Evolutionary conservation across 2,329 filamentous ascomycete species (phyloP), one percentile per base, ranked within the genome.

Genomic region (Clonostachys sp.): DNA sequence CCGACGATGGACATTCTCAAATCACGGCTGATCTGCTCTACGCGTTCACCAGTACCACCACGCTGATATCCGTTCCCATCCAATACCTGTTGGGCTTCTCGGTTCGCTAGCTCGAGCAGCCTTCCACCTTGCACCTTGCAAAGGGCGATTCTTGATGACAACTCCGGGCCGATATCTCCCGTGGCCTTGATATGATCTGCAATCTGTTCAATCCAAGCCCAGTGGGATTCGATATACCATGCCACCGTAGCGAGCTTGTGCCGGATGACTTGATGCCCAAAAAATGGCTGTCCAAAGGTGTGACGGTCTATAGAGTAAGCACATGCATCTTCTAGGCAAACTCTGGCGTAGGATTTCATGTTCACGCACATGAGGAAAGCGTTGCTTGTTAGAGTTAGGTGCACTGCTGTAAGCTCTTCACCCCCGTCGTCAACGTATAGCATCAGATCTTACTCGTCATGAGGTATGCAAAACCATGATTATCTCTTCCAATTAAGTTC

Each of bases 301-400:
- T 91, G 75, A 44, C 89, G 84, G 69, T 95, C 90, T 71, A 92
- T 89, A 34, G 84, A 77, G 90, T 90, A 96, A 65, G 94, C 94
- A 53, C 95, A 71, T 57, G 84, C 92, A 62, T 95, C 89, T 64
- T 95, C 89, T 12, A 89, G 83, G 13, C 92, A 79, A 2, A 78
- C 77, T 51, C 88, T 79, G 46, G 76, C 81, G 66, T 78, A 75
- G 45, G 87, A 83, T 50, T 85, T 75, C 4, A 84, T 81, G 45
- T 71, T 81, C 55, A 72, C 70, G 48, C 75, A 73, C 86, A 91
- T 89, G 68, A 79, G 85, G 77, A 86, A 86, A 90, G 33, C 87
- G 79, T 71, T 91, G 88, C 68, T 94, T 87, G 74, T 94, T 94
- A 72, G 95, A 95, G 71, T 95, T 30, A 30, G 7, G 24, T 30